phyloP scores from a whole-genome alignment of 495 filamentous ascomycete genomes.

The Penicillium cosmopolitanum region DNA sequence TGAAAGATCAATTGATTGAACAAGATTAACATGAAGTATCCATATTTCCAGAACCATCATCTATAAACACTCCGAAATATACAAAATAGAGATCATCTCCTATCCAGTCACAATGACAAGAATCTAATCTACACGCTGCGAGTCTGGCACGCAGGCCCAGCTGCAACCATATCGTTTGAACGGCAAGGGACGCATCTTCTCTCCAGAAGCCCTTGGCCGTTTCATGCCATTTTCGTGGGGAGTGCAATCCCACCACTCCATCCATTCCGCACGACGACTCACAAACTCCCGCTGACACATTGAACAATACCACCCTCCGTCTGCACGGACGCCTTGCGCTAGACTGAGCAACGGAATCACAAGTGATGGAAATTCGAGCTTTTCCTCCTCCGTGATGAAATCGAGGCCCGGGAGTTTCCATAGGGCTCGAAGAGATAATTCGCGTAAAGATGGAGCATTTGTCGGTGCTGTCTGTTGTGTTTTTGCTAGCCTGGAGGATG shows the following conservation, averaged over 20 bases:
- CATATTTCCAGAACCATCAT: not conserved
- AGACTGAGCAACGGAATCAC: slow-evolving; percentile 43
- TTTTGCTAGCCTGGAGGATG: not conserved
- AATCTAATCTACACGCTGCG: slow-evolving; percentile 12
- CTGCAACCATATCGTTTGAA: slow-evolving; percentile 69
- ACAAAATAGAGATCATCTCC: slow-evolving; percentile 1
- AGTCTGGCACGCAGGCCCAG: slow-evolving; percentile 59
- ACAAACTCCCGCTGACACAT: slow-evolving; percentile 62
- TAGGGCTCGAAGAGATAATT: slow-evolving; percentile 57
- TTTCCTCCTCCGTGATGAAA: slow-evolving; percentile 42
- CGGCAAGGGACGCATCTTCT: slow-evolving; percentile 54
- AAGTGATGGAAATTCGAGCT: slow-evolving; percentile 44
- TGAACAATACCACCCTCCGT: slow-evolving; percentile 61
- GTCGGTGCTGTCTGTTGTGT: slow-evolving; percentile 11
- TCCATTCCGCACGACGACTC: slow-evolving; percentile 66
- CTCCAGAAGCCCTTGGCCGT: slow-evolving; percentile 37
- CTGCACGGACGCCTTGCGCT: slow-evolving; percentile 47
- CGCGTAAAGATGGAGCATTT: slow-evolving; percentile 58
- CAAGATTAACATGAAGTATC: not conserved
- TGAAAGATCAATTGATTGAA: not conserved
- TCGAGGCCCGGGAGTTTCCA: slow-evolving; percentile 48
- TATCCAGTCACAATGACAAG: slow-evolving; percentile 5
- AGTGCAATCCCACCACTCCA: slow-evolving; percentile 70
- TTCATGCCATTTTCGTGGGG: slow-evolving; percentile 51
- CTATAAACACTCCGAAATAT: slow-evolving; percentile 5